Evolutionary conservation across 306 rosid genomes (phyloP), one percentile per base, ranked within the genome.

Genomic region (Senna siamea): DNA sequence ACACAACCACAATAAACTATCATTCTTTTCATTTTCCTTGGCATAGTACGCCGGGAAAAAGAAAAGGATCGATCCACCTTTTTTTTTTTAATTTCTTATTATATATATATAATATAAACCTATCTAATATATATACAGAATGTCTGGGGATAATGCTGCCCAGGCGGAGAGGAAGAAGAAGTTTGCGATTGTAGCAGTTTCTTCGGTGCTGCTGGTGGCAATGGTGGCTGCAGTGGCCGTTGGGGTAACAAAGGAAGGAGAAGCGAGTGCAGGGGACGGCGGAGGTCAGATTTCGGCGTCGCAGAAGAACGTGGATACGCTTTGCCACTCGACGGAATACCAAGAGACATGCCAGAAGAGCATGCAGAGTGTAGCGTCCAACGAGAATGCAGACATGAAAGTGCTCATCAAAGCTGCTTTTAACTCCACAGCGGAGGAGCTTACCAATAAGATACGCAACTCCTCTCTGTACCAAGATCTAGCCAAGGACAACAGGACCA

Each of bases 291-390:
- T 75, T 8, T 0, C 75, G 0, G 77, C 69, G n/a, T 13, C 87
- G 1, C 74, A 63, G 2, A 85, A 66, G 64, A 83, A 78, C 4
- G 57, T 80, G 5, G 73, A 85, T 35, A 28, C 77, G 5, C 70
- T 91, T 15, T 93, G 97, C 81, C 75, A 68, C 3, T 80, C 97
- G 5, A 84, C 96, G 0, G 79, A 88, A 17, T 91, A 85, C 78
- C 65, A 19, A 74, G 78, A 85, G 3, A 85, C 90, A 0, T 93
- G 98, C 59, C 75, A 74, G 50, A 73, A 76, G 1, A 77, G 77
- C 38, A 78, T 91, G 0, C 5, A 66, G 0, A 1, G 35, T 0
- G 60, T 5, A 2, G 69, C 79, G 0, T 79, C 88, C 0, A 53
- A 60, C 3, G 20, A 71, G 26, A 58, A 78, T 13, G 5, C 70